Evolutionary conservation across 1,284 basidiomycete genomes (phyloP).

Genomic region (Moesziomyces sp.): DNA sequence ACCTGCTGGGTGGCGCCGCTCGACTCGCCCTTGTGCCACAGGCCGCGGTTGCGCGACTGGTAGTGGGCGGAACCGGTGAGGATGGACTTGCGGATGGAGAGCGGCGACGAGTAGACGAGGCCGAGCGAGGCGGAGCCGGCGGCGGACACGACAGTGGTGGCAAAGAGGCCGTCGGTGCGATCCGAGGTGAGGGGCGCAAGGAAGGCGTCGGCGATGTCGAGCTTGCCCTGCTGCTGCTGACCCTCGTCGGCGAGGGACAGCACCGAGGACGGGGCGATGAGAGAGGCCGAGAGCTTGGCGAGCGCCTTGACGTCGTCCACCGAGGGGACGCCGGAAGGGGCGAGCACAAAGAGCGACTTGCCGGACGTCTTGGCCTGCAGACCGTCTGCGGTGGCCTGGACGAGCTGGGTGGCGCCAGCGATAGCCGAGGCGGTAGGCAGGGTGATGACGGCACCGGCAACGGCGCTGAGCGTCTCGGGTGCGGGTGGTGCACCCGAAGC

Average conservation of each 20-base stretch:
- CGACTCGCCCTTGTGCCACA: constrained; percentile 98
- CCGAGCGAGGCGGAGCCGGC: constrained; percentile 80
- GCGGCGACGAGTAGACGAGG: constrained; percentile 93
- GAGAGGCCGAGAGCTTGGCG: constrained; percentile 42
- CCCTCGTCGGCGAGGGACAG: constrained; percentile 33
- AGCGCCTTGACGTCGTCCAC: constrained; percentile 46
- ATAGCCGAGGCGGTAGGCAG: constrained; percentile 43
- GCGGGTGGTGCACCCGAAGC: constrained; percentile 38
- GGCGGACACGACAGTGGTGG: constrained; percentile 78
- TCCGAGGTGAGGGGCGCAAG: constrained; percentile 80
- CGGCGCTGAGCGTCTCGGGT: constrained; percentile 41
- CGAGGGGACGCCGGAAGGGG: constrained; percentile 29
- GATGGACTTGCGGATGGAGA: constrained; percentile 88
- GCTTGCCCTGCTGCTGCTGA: constrained; percentile 31
- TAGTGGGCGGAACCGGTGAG: constrained; percentile 90
- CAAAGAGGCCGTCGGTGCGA: constrained; percentile 89
- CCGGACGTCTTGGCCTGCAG: constrained; percentile 57
- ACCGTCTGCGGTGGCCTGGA: constrained; percentile 35
- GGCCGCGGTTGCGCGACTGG: constrained; percentile 87
- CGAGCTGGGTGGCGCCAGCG: constrained; percentile 38
- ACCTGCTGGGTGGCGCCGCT: constrained; percentile 93
- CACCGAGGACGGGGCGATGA: constrained; percentile 53
- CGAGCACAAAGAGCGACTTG: constrained; percentile 57
- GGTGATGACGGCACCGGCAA: constrained; percentile 53
- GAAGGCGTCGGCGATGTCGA: constrained; percentile 62